phyloP scores from a whole-genome alignment of 805 yeast species.

The Wickerhamiella vanderwaltii region DNA sequence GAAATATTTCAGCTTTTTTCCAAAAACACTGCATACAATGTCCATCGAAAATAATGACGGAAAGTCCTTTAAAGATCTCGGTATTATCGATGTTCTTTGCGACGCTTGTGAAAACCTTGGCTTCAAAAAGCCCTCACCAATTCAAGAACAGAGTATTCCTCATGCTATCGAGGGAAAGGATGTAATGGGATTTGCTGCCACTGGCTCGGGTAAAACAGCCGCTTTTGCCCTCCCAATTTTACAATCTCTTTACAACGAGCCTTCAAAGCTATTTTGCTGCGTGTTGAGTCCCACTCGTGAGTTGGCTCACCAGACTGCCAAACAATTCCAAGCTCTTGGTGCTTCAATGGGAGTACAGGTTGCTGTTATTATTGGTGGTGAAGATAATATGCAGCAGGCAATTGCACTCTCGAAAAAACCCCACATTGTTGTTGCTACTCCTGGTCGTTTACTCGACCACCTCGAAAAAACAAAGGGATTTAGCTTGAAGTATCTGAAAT shows the following conservation, averaged over 20 bases:
- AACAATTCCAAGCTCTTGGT: conserved; percentile 91
- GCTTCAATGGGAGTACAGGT: conserved; percentile 83
- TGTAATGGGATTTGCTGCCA: conserved; percentile 90
- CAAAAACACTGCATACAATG: too few relatives aligned
- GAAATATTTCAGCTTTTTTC: background rate
- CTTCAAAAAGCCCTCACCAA: conserved; percentile 79
- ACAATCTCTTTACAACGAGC: conserved; percentile 82
- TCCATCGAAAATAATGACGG: too few relatives aligned
- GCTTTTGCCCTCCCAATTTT: conserved; percentile 95
- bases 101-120: conserved; percentile 70
- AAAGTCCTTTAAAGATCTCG: conserved; percentile 25
- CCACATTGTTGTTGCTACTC: conserved; percentile 90
- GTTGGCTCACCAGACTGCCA: conserved; percentile 54
- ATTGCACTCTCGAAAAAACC: conserved; percentile 89
- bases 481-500: conserved; percentile 62
- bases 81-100: conserved; percentile 35
- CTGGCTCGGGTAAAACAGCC: conserved; percentile 97
- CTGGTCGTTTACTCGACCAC: conserved; percentile 83
- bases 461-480: conserved; percentile 87
- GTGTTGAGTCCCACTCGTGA: conserved; percentile 68
- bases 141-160: conserved; percentile 84
- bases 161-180: conserved; percentile 84
- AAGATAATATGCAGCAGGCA: conserved; percentile 97
- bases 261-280: conserved; percentile 76
- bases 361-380: conserved; percentile 88